Base-by-base conservation (phyloP, 768 basidiomycete genomes). In the Symmetrospora coprosmae region DNA sequence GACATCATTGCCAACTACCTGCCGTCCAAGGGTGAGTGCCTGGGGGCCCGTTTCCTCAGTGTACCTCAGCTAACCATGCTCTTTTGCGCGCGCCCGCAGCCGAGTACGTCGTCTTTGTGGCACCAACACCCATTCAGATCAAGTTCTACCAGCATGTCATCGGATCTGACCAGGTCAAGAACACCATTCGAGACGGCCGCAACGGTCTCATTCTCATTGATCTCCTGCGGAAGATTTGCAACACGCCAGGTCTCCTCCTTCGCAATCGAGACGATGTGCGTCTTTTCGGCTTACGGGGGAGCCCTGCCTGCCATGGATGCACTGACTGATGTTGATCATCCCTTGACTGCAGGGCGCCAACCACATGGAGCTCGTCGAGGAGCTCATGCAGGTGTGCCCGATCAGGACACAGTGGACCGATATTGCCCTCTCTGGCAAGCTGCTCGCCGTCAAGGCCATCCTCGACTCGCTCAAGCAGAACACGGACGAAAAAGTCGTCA, bases 21-120 rank as follows among this genome's bases (percentile, higher is more conserved):
- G 21, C 92, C 92, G 9, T 89, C 94, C 0, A 94, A 94, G 76
- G 76, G 91, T 94, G 60, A 62, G 83, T 72, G 13, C 16, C 3
- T 5, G 27, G 13, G 41, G 13, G 23, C 31, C 31, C 33, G 19
- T 47, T 17, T 27, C 65, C 39, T 61, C 40, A 41, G 17, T 21
- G 40, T 19, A 47, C n/a, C n/a, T n/a, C 9, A 11, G 8, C 40
- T 28, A 16, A 49, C n/a, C 59, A n/a, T 21, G 19, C 48, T 11
- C 2, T 50, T 8, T 58, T 11, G 37, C 50, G 9, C 28, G 50
- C 30, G 33, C 35, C 8, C 3, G 16, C 35, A 97, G 92, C 86
- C 69, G 94, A 99, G 81, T 96, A 92, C 70, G 85, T 92, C n/a
- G 82, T 97, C n/a, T 97, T 97, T 71, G 78, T 94, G 30, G 82